A percentile compares a stretch with the other conserved stretches of the same genome.
Conservation (phyloP, 1,139 yeast genomes). For the Saccharomyces hybrid region DNA sequence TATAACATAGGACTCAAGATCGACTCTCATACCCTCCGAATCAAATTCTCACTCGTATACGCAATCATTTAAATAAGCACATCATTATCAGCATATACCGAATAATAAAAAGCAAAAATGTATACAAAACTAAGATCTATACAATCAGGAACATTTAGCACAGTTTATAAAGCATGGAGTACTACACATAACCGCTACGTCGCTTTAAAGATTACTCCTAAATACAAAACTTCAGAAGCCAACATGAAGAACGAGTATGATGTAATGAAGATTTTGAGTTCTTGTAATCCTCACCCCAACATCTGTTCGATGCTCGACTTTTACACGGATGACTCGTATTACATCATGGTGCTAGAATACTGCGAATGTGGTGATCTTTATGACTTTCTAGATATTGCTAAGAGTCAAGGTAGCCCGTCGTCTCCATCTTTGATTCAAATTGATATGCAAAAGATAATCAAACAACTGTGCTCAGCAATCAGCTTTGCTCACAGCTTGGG, state of each 20-base stretch:
- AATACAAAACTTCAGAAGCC: constrained; percentile 12
- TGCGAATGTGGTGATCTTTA: constrained; percentile 84
- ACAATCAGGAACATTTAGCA: constrained; percentile 24
- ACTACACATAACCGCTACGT: constrained; percentile 16
- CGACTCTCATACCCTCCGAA: background rate
- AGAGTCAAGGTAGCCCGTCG: constrained; percentile 12
- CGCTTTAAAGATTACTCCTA: constrained; percentile 27
- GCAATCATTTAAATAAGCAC: background rate
- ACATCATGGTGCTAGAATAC: constrained; percentile 69
- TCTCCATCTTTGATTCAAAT: constrained; percentile 40
- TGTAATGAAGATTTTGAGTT: constrained; percentile 19
- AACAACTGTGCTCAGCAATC: constrained; percentile 65
- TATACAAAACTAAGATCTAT: constrained; percentile 15
- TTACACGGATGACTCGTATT: constrained; percentile 47
- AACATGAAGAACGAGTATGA: constrained; percentile 21
- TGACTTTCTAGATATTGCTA: constrained; percentile 45
- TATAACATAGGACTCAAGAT: background rate
- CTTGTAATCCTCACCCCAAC: constrained; percentile 22
- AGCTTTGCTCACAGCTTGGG: constrained; percentile 63
- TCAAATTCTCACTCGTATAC: background rate
- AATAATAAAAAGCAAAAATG: constrained; percentile 7
- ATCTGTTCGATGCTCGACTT: constrained; percentile 63
- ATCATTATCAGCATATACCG: background rate
- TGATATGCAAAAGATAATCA: constrained; percentile 43
- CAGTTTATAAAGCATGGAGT: constrained; percentile 21